Evolutionary conservation across 228 moss, liverwort and hornwort species (phyloP).

Genomic region (Sphagnum fallax): DNA sequence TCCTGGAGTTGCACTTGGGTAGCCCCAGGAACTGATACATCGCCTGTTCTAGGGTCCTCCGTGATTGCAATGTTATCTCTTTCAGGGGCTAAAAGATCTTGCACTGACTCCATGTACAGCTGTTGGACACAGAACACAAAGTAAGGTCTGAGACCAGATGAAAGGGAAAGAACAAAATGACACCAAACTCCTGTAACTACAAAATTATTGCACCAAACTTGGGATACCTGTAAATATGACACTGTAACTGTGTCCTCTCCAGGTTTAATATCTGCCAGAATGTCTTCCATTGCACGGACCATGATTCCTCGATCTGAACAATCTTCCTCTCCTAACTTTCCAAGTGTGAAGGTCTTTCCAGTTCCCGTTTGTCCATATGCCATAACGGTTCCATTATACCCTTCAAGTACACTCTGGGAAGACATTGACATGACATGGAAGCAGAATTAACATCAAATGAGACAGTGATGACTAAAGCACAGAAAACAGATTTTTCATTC

Average conservation of each 20-base stretch:
- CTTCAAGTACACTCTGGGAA: slow-evolving; percentile 90
- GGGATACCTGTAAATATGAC: slow-evolving; percentile 84
- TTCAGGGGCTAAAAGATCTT: slow-evolving; percentile 95
- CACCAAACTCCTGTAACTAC: background rate
- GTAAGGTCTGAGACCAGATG: background rate
- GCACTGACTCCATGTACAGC: slow-evolving; percentile 99
- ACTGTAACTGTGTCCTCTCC: slow-evolving; percentile 87
- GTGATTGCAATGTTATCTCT: slow-evolving; percentile 93
- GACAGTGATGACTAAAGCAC: background rate
- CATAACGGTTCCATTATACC: slow-evolving; percentile 98
- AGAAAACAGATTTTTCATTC: background rate
- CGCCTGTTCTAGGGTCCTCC: slow-evolving; percentile 95
- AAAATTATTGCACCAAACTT: too few relatives aligned
- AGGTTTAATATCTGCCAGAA: slow-evolving; percentile 62
- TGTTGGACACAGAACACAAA: slow-evolving; percentile 8
- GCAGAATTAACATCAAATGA: background rate
- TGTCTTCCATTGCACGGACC: slow-evolving; percentile 99
- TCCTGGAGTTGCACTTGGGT: slow-evolving; percentile 88
- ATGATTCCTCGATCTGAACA: slow-evolving; percentile 94
- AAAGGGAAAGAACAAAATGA: background rate
- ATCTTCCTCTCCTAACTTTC: slow-evolving; percentile 87
- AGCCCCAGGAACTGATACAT: slow-evolving; percentile 91
- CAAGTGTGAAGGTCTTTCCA: slow-evolving; percentile 94
- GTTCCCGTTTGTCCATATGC: slow-evolving; percentile 99
- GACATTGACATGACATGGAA: background rate